Evolutionary conservation across 192 early-diverging fungal species (phyloP).

Genomic region (Backusella luteola): DNA sequence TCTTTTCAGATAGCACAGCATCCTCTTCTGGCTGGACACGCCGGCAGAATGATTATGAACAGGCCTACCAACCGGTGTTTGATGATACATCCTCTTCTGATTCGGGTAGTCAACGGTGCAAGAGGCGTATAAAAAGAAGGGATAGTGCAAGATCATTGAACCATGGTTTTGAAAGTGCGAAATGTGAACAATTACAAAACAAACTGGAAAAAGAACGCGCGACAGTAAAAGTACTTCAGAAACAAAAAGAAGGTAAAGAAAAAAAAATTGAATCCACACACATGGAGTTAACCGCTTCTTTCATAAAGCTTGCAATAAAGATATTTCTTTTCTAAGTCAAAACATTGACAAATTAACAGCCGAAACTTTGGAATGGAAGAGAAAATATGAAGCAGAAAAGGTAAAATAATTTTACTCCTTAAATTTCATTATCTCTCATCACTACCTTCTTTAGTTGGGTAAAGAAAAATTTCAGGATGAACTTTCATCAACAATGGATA

Average conservation of each 20-base stretch:
- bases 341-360: conserved; percentile 20
- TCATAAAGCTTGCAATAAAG: conserved; percentile 24
- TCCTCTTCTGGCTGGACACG: background rate
- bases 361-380: conserved; percentile 25
- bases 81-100: conserved; percentile 13
- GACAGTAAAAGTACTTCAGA: conserved; percentile 24
- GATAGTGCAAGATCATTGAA: conserved; percentile 11
- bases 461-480: conserved; percentile 26
- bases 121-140: conserved; percentile 5
- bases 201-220: conserved; percentile 26
- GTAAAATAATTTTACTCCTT: conserved; percentile 8
- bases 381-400: conserved; percentile 25
- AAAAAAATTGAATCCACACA: background rate
- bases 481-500: conserved; percentile 14
- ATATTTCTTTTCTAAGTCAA: conserved; percentile 32
- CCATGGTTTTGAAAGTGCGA: background rate
- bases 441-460: background rate
- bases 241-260: conserved; percentile 34
- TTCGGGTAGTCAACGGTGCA: conserved; percentile 2
- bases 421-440: background rate
- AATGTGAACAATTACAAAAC: conserved; percentile 16
- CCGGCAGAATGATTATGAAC: background rate
- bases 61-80: background rate
- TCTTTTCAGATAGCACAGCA: background rate
- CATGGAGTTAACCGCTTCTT: background rate